Evolutionary conservation across 805 yeast species (phyloP), one percentile per base, ranked within the genome.

Genomic region (Ogataea parapolymorpha): DNA sequence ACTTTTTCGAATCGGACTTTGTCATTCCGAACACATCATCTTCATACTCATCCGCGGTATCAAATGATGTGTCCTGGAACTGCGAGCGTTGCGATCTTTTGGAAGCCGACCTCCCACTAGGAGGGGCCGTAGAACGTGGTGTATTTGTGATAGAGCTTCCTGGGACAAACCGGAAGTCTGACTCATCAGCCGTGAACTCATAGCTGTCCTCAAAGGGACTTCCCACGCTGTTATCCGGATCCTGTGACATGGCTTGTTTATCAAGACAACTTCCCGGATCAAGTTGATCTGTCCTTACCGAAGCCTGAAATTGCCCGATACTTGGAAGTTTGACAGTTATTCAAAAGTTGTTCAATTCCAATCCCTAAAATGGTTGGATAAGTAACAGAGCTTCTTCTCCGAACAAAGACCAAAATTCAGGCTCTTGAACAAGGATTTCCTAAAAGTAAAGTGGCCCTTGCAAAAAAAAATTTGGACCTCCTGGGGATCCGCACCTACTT

Each of bases 1-100:
- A 32, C 14, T 48, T 50, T 14, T 49, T 46, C 1, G 54, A n/a
- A 15, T 43, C 51, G 25, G 62, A 62, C 10, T 63, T 55, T n/a
- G 37, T 45, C 23, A 18, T 14, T 25, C 39, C 46, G 30, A 40
- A 39, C 16, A 34, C 26, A 17, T 40, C 47, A n/a, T 34, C 46
- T 16, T 26, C 39, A 13, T 13, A 26, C 12, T 32, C 38, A 15
- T 26, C 42, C 16, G 16, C 42, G 5, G 32, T 23, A 34, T 32
- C 23, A 29, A 20, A 32, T 17, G 27, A 33, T 20, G 32, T 26
- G 30, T 37, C 43, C 18, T 30, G 32, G 26, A 26, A 25, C 16
- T 38, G 20, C 13, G 37, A 30, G 22, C 20, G 36, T 10, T 38
- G 44, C 13, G 38, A 23, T 12, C 30, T 43, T 15, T 33, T 39